Conservation (phyloP, 2,329 filamentous ascomycete species). For the Ceratocystis eucalypticola region DNA sequence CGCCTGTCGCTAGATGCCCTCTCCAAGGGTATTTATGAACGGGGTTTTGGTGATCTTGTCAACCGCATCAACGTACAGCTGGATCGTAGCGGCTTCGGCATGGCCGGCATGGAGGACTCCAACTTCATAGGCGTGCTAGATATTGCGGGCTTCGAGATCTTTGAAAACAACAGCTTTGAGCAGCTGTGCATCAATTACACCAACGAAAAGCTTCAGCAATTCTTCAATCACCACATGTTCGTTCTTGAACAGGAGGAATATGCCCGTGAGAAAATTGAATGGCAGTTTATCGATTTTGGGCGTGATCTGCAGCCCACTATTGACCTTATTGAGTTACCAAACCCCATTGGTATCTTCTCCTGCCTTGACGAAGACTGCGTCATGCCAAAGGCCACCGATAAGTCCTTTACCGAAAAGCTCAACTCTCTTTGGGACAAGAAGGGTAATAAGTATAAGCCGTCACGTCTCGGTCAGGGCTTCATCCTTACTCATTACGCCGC, state of each 20-base stretch:
- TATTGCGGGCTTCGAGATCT: constrained; percentile 98
- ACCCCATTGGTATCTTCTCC: constrained; percentile 97
- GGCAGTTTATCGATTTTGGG: constrained; percentile 99
- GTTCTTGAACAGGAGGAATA: constrained; percentile 98
- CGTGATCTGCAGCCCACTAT: constrained; percentile 95
- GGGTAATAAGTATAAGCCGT: constrained; percentile 80
- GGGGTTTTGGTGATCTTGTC: constrained; percentile 86
- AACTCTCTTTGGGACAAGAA: constrained; percentile 95
- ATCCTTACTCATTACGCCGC: constrained; percentile 94
- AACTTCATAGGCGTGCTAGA: constrained; percentile 96
- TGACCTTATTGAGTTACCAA: constrained; percentile 87
- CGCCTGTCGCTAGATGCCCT: constrained; percentile 79
- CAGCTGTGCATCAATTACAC: constrained; percentile 99
- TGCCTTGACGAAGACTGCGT: constrained; percentile 96
- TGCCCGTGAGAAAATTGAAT: constrained; percentile 92
- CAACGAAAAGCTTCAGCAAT: constrained; percentile 97
- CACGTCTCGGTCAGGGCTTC: constrained; percentile 80
- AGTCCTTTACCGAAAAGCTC: constrained; percentile 94
- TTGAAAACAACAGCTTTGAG: constrained; percentile 96
- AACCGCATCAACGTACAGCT: constrained; percentile 82
- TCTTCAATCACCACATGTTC: constrained; percentile 99
- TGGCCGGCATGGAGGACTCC: constrained; percentile 62
- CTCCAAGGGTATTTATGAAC: constrained; percentile 94
- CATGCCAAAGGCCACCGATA: constrained; percentile 97
- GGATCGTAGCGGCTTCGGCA: constrained; percentile 67